Percentiles rank a stretch among this genome's conserved stretches.
Evolutionary conservation across 495 filamentous ascomycete species (phyloP).

Genomic region (Pseudomonodictys pantanalensis): DNA sequence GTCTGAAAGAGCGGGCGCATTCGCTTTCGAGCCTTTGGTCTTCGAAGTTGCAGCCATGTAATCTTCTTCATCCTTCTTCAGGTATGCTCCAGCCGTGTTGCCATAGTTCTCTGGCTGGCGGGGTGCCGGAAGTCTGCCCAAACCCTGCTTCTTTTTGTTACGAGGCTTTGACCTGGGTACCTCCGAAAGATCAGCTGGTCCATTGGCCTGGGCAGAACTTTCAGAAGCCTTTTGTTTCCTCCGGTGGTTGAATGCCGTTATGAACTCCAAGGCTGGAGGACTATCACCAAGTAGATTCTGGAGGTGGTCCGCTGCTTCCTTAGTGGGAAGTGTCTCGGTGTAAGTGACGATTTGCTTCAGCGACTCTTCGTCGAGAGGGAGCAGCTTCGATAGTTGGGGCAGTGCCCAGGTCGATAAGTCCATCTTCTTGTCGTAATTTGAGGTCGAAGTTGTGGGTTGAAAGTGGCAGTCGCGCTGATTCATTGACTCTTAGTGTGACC

Average conservation of each 20-base stretch:
- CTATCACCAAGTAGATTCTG: conserved; percentile 86
- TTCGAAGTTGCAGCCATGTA: conserved; percentile 53
- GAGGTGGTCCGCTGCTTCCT: conserved; percentile 76
- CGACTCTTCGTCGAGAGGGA: conserved; percentile 80
- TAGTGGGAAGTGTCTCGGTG: conserved; percentile 65
- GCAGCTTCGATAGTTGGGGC: conserved; percentile 68
- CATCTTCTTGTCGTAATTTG: conserved; percentile 16
- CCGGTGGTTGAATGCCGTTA: conserved; percentile 81
- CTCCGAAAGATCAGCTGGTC: conserved; percentile 34
- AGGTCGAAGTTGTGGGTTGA: not conserved
- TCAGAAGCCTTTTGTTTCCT: conserved; percentile 47
- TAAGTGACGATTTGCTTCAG: conserved; percentile 80
- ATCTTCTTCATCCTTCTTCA: conserved; percentile 62
- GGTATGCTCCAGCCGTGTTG: conserved; percentile 55
- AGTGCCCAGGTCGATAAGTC: conserved; percentile 50
- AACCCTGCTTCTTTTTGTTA: conserved; percentile 61
- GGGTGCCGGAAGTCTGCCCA: conserved; percentile 57
- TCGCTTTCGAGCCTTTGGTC: conserved; percentile 33
- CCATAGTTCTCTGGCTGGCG: conserved; percentile 60
- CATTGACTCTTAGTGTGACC: not conserved
- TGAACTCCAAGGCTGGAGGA: conserved; percentile 81
- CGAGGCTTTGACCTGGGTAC: conserved; percentile 39
- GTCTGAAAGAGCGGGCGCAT: conserved; percentile 42
- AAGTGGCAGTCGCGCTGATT: not conserved
- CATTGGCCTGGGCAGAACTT: conserved; percentile 31